A percentile compares a stretch with the other conserved stretches of the same genome.
Evolutionary conservation across 768 basidiomycete species (phyloP).

Genomic region (Royoungia palumana): DNA sequence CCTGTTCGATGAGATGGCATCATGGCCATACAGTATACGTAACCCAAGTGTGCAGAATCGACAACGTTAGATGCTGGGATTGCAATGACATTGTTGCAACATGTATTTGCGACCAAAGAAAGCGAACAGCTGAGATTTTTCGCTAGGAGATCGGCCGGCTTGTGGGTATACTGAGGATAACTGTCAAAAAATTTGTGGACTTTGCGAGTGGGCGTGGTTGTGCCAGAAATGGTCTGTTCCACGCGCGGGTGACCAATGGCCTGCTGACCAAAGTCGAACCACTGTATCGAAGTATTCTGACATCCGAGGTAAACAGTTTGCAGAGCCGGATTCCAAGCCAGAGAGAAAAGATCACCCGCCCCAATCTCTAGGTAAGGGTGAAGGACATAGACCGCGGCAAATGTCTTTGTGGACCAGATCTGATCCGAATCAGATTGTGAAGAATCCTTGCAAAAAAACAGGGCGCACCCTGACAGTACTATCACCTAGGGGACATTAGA

Average conservation of each 20-base stretch:
- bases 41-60: conserved; percentile 91
- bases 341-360: conserved; percentile 84
- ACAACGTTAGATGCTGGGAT: conserved; percentile 71
- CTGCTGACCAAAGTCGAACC: conserved; percentile 58
- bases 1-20: conserved; percentile 40
- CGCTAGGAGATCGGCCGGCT: conserved; percentile 65
- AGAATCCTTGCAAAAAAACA: not conserved
- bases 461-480: conserved; percentile 75
- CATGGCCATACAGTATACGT: conserved; percentile 80
- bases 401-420: conserved; percentile 78
- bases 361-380: conserved; percentile 75
- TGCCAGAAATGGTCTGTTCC: conserved; percentile 25
- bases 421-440: conserved; percentile 28
- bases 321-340: conserved; percentile 68
- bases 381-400: conserved; percentile 67
- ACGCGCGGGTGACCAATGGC: not conserved
- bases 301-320: conserved; percentile 84
- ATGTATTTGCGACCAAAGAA: conserved; percentile 30
- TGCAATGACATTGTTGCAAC: conserved; percentile 33
- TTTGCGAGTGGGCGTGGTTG: conserved; percentile 42
- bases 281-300: conserved; percentile 91
- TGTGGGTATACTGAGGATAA: conserved; percentile 69
- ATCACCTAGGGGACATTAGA: conserved; percentile 53
- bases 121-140: conserved; percentile 46
- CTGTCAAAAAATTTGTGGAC: conserved; percentile 92